Base-by-base conservation (phyloP, 23 red algal genomes). In the Cyanidiococcus yangmingshanensis region DNA sequence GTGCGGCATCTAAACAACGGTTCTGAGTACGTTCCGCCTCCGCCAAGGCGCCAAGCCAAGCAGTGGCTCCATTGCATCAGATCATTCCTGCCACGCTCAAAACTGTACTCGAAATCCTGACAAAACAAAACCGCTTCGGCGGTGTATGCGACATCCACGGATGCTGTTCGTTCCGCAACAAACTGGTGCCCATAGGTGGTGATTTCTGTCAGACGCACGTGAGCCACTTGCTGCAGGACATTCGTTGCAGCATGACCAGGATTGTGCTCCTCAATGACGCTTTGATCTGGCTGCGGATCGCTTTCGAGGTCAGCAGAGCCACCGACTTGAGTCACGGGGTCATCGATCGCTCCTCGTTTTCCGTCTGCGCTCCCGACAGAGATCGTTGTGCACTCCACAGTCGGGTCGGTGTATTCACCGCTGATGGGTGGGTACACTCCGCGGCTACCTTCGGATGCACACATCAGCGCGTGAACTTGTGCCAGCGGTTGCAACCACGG, bases 401-500 rank as follows among this genome's bases (percentile, higher is more conserved):
- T n/a, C n/a, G n/a, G n/a, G n/a, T n/a, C n/a, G n/a, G n/a, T n/a
- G n/a, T n/a, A n/a, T 15, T 54, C 45, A 21, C 7, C 21, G 45
- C 12, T 15, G 21, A 54, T 21, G 7, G 45, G 45, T 21, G 45
- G 12, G 7, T 7, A 54, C 45, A 15, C 45, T 7, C 45, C 21
- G 45, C 45, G 45, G 21, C 12, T 15, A 54, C 21, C 45, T 15
- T 54, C 45, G 7, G 45, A 54, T 15, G 21, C 21, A 21, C 45
- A 7, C 63, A 71, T 71, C 3, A 32, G 7, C 63, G 63, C 63
- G 7, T 71, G 63, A 12, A 71, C 16, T 25, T 71, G 16, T 7
- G 63, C 63, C 63, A 71, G 32, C 7, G 63, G 63, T 29, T 71
- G n/a, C 27, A 71, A 29, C 63, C 63, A 71, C 27, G 63, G 63